Base-by-base conservation (phyloP, 305 asterid genomes). In the Rubia peregrina region DNA sequence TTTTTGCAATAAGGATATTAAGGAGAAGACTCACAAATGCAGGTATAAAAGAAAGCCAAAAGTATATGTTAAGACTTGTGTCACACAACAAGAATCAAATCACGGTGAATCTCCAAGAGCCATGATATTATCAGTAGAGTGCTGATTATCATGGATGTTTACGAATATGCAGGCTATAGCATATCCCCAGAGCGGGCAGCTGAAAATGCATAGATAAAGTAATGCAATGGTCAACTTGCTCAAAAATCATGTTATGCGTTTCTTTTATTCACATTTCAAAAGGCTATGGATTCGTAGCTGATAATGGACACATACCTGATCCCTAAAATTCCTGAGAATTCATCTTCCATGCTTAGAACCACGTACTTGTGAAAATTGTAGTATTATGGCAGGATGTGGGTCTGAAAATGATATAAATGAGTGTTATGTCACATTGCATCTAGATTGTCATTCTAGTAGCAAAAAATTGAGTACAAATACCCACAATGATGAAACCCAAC, bases 141-240 rank as follows among this genome's bases (percentile, higher is more conserved):
- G 9, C 26, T 59, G 33, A 33, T 75, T 88, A 90, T 97, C 97
- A 33, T 92, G 98, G 65, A 90, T 80, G 80, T 90, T 92, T 60
- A 90, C 66, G 90, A 89, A 85, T 84, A 92, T 92, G 83, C 98
- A 90, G 30, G 90, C 78, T 81, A 92, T 92, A 49, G 96, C 97
- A 77, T 92, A 92, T 74, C 87, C 89, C 97, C 97, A 90, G 43
- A 92, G 93, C 14, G 90, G 95, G 93, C 97, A 92, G 80, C 98
- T 92, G 94, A 85, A 80, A 78, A 69, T 26, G 55, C 57, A 67
- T 74, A 74, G 19, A 53, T 56, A 42, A 60, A 69, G 62, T 9
- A 70, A 70, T 42, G 62, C 57, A 64, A 69, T 65, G 17, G 26
- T 65, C 16, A 4, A 3, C 36, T 33, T 33, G 36, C 36, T 33